phyloP scores from a whole-genome alignment of 345 rosid species.

The Ceriops decandra region DNA sequence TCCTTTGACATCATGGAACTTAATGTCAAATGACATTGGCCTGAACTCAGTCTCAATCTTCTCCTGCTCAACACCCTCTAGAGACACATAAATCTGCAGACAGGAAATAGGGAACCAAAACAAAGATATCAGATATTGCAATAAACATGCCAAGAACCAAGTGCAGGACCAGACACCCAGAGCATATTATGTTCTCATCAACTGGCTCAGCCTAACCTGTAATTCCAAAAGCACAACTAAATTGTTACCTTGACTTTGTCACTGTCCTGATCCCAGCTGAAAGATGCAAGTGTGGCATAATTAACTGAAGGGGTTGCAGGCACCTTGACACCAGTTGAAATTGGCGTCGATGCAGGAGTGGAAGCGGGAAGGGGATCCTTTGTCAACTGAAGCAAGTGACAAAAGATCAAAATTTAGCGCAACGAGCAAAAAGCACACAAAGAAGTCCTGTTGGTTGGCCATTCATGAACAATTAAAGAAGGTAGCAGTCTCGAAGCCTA shows the following conservation, averaged over 20 bases:
- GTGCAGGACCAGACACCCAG: not conserved
- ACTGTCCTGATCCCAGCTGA: conserved; percentile 97
- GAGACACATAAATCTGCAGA: conserved; percentile 59
- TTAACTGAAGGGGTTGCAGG: conserved; percentile 31
- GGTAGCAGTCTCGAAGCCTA: too few relatives aligned
- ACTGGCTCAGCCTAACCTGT: not conserved
- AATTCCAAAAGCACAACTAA: not conserved
- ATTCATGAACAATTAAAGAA: too few relatives aligned
- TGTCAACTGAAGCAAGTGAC: conserved; percentile 25
- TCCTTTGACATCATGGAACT: conserved; percentile 74
- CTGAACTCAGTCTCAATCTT: conserved; percentile 69
- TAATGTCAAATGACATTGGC: conserved; percentile 31
- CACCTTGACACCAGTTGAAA: conserved; percentile 41
- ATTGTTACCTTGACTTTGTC: conserved; percentile 80
- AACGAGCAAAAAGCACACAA: not conserved
- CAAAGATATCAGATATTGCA: not conserved
- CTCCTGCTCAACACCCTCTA: conserved; percentile 75
- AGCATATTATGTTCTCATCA: not conserved
- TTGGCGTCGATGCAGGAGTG: conserved; percentile 33
- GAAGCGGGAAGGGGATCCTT: conserved; percentile 32
- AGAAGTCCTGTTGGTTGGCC: too few relatives aligned
- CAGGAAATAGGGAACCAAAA: not conserved
- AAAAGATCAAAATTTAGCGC: not conserved
- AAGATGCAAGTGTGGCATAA: conserved; percentile 62
- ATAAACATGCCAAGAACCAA: not conserved